These are phyloP conservation scores for Xylaria sp. DNA, from an alignment of 2,329 filamentous ascomycete species.

Conservation along the genomic window DNA sequence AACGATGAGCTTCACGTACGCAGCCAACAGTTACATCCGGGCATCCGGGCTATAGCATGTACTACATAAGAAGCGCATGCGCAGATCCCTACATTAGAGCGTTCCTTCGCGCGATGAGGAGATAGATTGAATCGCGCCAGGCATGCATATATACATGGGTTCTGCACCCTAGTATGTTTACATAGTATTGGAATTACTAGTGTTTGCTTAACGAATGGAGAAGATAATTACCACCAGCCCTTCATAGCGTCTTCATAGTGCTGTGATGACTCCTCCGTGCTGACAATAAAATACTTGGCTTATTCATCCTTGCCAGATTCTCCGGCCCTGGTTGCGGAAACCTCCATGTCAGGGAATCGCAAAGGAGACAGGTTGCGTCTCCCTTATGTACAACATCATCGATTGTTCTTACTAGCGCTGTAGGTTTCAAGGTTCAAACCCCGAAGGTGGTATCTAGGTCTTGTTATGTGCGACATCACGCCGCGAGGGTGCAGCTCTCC, in stretches of 20 bases:
- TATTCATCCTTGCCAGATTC: background rate
- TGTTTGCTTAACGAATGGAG: background rate
- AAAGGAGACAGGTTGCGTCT: too few relatives aligned
- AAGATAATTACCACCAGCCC: background rate
- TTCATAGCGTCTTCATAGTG: background rate
- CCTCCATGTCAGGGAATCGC: background rate
- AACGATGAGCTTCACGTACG: background rate
- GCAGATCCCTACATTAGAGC: background rate
- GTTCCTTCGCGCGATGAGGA: constrained; percentile 12
- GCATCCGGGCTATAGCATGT: constrained; percentile 1
- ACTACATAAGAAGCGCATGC: too few relatives aligned
- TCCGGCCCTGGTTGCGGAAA: background rate
- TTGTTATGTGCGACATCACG: too few relatives aligned
- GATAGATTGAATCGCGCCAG: constrained; percentile 1
- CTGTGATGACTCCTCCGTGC: constrained; percentile 11
- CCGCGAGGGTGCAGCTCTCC: constrained; percentile 15
- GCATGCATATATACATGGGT: background rate
- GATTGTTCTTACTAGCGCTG: background rate
- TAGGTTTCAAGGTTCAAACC: background rate
- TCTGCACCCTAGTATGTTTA: too few relatives aligned
- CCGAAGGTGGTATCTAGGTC: background rate
- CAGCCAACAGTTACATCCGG: too few relatives aligned
- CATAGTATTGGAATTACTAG: background rate
- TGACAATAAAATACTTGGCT: background rate
- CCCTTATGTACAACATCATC: background rate